Evolutionary conservation across 1,284 basidiomycete genomes (phyloP), one percentile per base, ranked within the genome.

Genomic region (Cryptococcus hybrid): DNA sequence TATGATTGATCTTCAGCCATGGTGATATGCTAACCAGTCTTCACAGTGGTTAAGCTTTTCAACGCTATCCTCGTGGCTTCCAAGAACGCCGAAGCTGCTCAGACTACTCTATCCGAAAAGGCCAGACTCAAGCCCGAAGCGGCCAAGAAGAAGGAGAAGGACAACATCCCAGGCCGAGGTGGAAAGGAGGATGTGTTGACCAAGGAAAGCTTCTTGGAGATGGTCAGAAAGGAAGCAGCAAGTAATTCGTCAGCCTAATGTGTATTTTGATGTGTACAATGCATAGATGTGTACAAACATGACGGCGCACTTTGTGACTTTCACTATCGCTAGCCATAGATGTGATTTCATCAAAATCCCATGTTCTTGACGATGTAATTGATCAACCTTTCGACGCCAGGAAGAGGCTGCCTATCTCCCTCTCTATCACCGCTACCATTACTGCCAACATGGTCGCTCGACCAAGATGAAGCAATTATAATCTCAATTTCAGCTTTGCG

Each of bases 401-500:
- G 35, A 11, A 30, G 30, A 4, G 45, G 15, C 46, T 30, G 46
- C 15, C 47, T 30, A 37, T 37, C 35, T 9, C 34, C 13, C 8
- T 49, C 11, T 12, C 37, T 11, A 13, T n/a, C 15, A 13, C 34
- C 9, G 47, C 34, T 7, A 13, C 4, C 47, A 36, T 15, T 49
- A 15, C 13, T 18, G 13, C 24, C 7, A 7, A 24, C 1, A 36
- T 50, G 46, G 39, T 46, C 15, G 18, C 47, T 50, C 2, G 43
- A 37, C 8, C 7, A 2, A 5, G 13, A 9, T 49, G n/a, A 13
- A 49, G 47, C 47, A 2, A 59, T 50, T 51, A 94, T 73, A 46
- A 91, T 82, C 74, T 95, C 89, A 57, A 92, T 92, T 77, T 95
- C 92, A 1, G 92, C 92, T 75, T 96, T 96, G 52, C 86, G 84